A percentile compares a stretch with the other conserved stretches of the same genome.
These are phyloP conservation scores for Apiospora kogelbergensis DNA, from an alignment of 2,329 filamentous ascomycete species.

Conservation along the genomic window DNA sequence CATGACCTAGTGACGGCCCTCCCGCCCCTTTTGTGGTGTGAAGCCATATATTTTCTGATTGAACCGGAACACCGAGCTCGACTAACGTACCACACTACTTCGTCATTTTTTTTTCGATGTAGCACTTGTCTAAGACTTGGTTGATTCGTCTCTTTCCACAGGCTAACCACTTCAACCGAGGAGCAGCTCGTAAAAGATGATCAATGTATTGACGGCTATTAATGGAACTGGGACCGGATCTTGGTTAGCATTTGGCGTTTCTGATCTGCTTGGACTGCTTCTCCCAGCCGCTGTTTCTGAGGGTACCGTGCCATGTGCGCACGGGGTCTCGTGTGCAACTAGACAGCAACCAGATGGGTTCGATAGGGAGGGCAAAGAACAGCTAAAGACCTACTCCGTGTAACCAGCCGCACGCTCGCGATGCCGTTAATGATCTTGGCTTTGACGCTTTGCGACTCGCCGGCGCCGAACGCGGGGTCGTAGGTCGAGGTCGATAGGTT, in stretches of 20 bases:
- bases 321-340: background rate
- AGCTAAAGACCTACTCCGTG: conserved; percentile 72
- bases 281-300: background rate
- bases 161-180: conserved; percentile 53
- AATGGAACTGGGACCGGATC: conserved; percentile 65
- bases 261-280: background rate
- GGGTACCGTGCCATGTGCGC: background rate
- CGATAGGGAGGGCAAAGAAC: conserved; percentile 1
- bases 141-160: background rate
- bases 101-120: background rate
- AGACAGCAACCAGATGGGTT: background rate
- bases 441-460: conserved; percentile 73
- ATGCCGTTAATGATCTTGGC: conserved; percentile 88
- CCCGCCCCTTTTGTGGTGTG: background rate
- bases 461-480: conserved; percentile 77
- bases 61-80: conserved; percentile 6
- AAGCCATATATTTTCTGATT: background rate
- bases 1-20: too few species aligned
- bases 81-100: background rate
- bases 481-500: conserved; percentile 72
- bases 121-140: background rate
- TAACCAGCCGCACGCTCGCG: conserved; percentile 84
- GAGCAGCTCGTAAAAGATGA: conserved; percentile 80
- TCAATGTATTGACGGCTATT: conserved; percentile 78
- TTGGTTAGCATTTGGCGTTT: background rate